Base-by-base conservation (phyloP, 352 stramenopile genomes). In the Globisporangium nunn region DNA sequence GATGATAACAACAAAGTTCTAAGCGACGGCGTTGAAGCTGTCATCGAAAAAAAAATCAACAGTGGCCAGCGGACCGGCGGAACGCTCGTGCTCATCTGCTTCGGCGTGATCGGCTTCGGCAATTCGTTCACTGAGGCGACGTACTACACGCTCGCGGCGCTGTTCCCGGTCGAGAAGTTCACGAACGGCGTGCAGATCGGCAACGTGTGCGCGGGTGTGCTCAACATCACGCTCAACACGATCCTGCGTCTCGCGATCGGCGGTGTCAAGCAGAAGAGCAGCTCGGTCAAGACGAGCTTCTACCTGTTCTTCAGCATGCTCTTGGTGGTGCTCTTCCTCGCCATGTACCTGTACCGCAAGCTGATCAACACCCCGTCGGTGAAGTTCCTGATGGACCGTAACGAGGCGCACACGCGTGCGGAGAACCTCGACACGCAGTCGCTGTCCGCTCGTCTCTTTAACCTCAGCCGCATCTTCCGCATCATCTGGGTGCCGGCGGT, bases 131-230 rank as follows among this genome's bases (percentile, higher is more conserved):
- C 74, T 14, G 76, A 89, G 33, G 62, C 79, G 10, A 81, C 65
- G 33, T 87, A 74, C 63, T 90, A 90, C 67, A 75, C 64, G 35
- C 58, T 87, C 29, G 76, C 79, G 0, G 74, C 74, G 6, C 61
- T 88, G 4, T 88, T 88, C 61, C 78, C 78, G 3, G 61, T 78
- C 15, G 64, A 78, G 56, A 85, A 83, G 59, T 88, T 82, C 64
- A 83, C 72, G 2, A 82, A 88, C 55, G 75, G 70, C 11, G 70
- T 88, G 39, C 78, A 88, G 64, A 82, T 88, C 54, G 78, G 78
- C 39, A 85, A 86, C 57, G 70, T 67, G 7, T 61, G 49, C 2
- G 72, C 78, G 0, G 79, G 79, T 29, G 66, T 81, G 39, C 37
- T 85, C 50, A 86, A 87, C 67, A 74, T 87, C 58, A 72, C 74